These are phyloP conservation scores for Globisporangium recalcitrans DNA, from an alignment of 352 stramenopile species.

Conservation along the genomic window DNA sequence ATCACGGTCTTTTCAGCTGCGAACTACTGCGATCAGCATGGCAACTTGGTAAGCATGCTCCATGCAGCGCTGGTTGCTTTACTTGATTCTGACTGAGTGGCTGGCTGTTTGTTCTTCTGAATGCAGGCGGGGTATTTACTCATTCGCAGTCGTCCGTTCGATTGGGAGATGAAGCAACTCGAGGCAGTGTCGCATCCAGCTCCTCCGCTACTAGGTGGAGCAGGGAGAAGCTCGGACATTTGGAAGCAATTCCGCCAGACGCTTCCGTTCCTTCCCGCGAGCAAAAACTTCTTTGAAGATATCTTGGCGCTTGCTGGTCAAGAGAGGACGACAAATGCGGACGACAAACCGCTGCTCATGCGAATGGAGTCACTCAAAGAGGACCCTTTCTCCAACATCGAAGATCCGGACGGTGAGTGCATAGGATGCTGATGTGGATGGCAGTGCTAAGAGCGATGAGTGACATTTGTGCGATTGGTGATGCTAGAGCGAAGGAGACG, in stretches of 20 bases:
- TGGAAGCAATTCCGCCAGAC: constrained; percentile 69
- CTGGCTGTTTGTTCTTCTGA: not conserved
- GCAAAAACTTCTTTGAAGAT: constrained; percentile 79
- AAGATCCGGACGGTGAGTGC: constrained; percentile 9
- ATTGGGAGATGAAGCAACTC: constrained; percentile 53
- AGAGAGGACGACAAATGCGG: not conserved
- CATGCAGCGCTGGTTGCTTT: not conserved
- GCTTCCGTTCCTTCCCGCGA: constrained; percentile 75
- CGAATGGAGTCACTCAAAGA: constrained; percentile 6
- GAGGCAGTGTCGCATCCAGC: constrained; percentile 42
- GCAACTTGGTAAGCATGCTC: constrained; percentile 44
- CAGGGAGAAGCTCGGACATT: constrained; percentile 55
- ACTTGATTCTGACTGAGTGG: not conserved
- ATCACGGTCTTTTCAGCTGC: constrained; percentile 94
- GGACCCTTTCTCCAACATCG: constrained; percentile 6
- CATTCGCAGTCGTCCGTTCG: constrained; percentile 39
- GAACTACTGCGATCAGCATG: constrained; percentile 92
- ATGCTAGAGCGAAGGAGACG: constrained; percentile 33
- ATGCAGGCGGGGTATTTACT: constrained; percentile 51
- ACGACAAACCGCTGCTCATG: not conserved
- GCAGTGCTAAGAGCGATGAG: not conserved
- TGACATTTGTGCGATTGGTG: not conserved
- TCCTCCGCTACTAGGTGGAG: constrained; percentile 38
- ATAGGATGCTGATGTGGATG: not conserved
- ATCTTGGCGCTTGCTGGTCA: constrained; percentile 41